Conservation (phyloP, 2,329 filamentous ascomycete genomes). For the Ploettnerulaceae sp. region DNA sequence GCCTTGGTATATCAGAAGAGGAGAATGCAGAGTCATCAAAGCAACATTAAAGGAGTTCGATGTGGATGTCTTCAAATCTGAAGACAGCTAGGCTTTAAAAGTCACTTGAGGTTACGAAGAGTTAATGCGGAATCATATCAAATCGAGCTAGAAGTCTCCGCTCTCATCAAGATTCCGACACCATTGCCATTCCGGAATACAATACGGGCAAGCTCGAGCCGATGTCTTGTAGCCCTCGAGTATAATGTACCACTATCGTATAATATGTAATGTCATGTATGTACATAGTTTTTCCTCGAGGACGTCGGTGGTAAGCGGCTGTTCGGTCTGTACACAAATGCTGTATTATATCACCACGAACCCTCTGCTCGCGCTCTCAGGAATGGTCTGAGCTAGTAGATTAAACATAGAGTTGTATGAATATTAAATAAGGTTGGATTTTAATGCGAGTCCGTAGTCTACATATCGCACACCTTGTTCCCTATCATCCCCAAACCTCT, state of each 20-base stretch:
- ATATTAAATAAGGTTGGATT: background rate
- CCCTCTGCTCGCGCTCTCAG: background rate
- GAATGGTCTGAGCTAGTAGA: background rate
- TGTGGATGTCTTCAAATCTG: background rate
- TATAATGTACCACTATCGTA: background rate
- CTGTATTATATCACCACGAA: background rate
- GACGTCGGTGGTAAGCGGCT: too few species aligned
- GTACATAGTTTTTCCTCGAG: background rate
- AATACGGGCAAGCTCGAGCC: too few species aligned
- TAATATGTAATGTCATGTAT: too few species aligned
- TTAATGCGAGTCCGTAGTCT: too few species aligned
- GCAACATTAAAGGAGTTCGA: too few species aligned
- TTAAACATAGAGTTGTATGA: background rate
- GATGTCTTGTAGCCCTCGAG: too few species aligned
- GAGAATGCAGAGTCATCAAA: background rate
- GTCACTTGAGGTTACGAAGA: too few species aligned
- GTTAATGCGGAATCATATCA: too few species aligned
- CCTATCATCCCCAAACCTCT: constrained; percentile 44
- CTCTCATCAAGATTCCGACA: too few species aligned
- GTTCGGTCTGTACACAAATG: background rate
- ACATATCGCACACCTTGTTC: constrained; percentile 44
- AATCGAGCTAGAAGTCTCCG: too few species aligned
- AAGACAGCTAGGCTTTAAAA: background rate
- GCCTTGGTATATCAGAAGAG: background rate
- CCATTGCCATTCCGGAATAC: too few species aligned